Evolutionary conservation across 2,329 filamentous ascomycete genomes (phyloP).

Genomic region (Penicillium glabrum): DNA sequence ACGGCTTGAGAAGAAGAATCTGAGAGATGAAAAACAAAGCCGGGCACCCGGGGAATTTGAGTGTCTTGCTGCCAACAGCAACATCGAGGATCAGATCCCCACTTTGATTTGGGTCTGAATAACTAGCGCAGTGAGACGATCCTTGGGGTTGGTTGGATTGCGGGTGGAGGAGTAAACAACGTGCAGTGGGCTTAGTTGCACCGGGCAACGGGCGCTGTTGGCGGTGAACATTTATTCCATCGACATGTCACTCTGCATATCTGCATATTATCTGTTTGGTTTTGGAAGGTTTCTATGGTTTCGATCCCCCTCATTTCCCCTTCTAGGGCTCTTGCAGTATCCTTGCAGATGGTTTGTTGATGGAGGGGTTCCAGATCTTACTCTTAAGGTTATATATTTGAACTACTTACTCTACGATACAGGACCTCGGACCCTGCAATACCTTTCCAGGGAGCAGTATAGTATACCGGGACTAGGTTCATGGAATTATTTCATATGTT

Average conservation of each 20-base stretch:
- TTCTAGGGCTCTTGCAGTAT: constrained; percentile 3
- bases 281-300: background rate
- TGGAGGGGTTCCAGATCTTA: background rate
- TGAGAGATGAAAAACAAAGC: constrained; percentile 10
- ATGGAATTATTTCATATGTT: background rate
- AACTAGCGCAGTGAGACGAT: constrained; percentile 20
- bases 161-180: constrained; percentile 33
- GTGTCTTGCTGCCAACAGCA: constrained; percentile 25
- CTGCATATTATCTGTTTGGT: background rate
- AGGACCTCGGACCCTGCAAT: background rate
- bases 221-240: constrained; percentile 20
- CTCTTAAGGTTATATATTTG: background rate
- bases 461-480: background rate
- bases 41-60: constrained; percentile 31
- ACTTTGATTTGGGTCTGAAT: constrained; percentile 12
- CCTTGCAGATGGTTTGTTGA: constrained; percentile 3
- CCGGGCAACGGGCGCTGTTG: constrained; percentile 30
- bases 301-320: background rate
- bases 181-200: constrained; percentile 29
- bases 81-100: constrained; percentile 26
- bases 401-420: background rate
- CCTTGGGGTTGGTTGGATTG: constrained; percentile 28
- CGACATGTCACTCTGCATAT: constrained; percentile 6
- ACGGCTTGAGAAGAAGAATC: background rate
- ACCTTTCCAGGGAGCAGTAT: background rate